A percentile compares a stretch with the other conserved stretches of the same genome.
phyloP scores from a whole-genome alignment of 257 asterid species.

The Przewalskia tangutica region DNA sequence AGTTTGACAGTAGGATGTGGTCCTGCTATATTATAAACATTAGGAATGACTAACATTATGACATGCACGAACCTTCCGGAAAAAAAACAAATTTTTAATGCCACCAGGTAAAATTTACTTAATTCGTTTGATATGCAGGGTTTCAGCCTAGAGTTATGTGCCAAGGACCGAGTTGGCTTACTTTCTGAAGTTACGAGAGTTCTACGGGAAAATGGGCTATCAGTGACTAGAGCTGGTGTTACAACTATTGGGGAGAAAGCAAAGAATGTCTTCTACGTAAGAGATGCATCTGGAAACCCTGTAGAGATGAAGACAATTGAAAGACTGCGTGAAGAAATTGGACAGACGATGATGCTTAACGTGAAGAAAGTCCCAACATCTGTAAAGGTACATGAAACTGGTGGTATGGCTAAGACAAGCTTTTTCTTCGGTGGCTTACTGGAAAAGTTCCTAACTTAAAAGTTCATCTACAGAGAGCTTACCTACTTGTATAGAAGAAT shows the following conservation, averaged over 20 bases:
- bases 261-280: conserved; percentile 66
- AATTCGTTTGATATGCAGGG: conserved; percentile 37
- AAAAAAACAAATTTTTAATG: neutral
- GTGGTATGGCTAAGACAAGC: conserved; percentile 68
- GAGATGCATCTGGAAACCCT: conserved; percentile 77
- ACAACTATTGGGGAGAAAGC: conserved; percentile 83
- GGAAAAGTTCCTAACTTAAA: conserved; percentile 47
- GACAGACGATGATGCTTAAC: conserved; percentile 71
- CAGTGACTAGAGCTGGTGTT: conserved; percentile 86
- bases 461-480: neutral
- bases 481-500: neutral
- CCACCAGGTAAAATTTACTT: neutral
- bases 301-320: conserved; percentile 65
- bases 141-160: conserved; percentile 73
- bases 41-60: neutral
- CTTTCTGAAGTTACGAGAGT: conserved; percentile 86
- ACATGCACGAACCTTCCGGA: neutral
- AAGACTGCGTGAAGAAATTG: conserved; percentile 62
- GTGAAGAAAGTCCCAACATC: conserved; percentile 55
- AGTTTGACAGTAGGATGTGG: neutral
- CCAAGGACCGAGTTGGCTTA: conserved; percentile 91
- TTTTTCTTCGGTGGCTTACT: conserved; percentile 77
- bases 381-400: conserved; percentile 39
- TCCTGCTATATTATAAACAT: neutral
- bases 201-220: conserved; percentile 76